Evolutionary conservation across 768 basidiomycete species (phyloP).

Genomic region (Exsudoporus frostii): DNA sequence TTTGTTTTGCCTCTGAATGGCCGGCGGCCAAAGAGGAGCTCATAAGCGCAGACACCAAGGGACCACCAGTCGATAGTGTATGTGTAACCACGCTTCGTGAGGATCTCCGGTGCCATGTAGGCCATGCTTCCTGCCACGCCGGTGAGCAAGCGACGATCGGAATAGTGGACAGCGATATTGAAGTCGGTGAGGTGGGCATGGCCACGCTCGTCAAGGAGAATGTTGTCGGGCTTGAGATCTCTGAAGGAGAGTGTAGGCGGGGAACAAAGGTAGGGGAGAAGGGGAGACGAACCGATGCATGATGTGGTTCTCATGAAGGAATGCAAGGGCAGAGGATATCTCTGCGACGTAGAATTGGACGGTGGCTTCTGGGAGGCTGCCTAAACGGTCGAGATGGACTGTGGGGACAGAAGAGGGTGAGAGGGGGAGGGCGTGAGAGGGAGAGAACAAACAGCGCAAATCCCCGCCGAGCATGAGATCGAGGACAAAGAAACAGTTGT

Average conservation of each 20-base stretch:
- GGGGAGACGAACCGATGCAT: constrained; percentile 81
- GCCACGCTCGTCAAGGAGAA: constrained; percentile 91
- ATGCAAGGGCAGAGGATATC: constrained; percentile 81
- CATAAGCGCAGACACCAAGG: constrained; percentile 88
- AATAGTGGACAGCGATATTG: constrained; percentile 97
- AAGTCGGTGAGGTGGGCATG: constrained; percentile 98
- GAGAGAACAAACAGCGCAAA: constrained; percentile 67
- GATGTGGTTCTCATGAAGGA: constrained; percentile 88
- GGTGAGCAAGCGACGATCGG: constrained; percentile 76
- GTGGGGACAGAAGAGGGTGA: constrained; percentile 2
- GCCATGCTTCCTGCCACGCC: constrained; percentile 98
- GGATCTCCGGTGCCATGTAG: constrained; percentile 94
- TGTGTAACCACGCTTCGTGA: constrained; percentile 91
- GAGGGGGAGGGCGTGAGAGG: not conserved
- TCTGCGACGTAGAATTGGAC: constrained; percentile 91
- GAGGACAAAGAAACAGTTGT: constrained; percentile 97
- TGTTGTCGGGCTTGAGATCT: constrained; percentile 97
- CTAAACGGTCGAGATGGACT: constrained; percentile 90
- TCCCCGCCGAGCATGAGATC: constrained; percentile 98
- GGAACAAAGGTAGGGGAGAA: no score
- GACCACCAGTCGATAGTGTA: constrained; percentile 98
- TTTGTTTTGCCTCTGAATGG: constrained; percentile 95
- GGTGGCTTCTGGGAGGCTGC: constrained; percentile 67
- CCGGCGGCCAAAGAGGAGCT: constrained; percentile 86
- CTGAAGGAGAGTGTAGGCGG: constrained; percentile 37